phyloP scores from a whole-genome alignment of 2,329 filamentous ascomycete species.

The Colletotrichum sp. region DNA sequence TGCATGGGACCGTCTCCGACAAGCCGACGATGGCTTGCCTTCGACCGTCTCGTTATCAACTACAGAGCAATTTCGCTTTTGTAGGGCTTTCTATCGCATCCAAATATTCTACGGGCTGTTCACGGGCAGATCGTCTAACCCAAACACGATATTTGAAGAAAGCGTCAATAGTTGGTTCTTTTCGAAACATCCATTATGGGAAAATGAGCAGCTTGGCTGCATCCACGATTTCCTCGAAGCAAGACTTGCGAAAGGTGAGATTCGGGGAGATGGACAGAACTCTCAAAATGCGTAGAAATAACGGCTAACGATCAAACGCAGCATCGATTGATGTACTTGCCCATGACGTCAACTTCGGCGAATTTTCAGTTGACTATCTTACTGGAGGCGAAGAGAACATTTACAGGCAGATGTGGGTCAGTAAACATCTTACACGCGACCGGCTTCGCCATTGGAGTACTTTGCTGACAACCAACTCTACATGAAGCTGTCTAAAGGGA shows the following conservation, averaged over 20 bases:
- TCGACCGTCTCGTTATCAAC: neutral
- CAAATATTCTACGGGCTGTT: neutral
- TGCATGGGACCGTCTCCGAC: neutral
- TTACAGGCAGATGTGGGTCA: neutral
- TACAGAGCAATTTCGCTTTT: neutral
- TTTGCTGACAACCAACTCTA: neutral
- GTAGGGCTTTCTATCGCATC: neutral
- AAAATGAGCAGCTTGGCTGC: neutral
- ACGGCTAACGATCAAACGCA: neutral
- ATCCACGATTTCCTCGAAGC: neutral
- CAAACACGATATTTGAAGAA: neutral
- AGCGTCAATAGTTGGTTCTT: neutral
- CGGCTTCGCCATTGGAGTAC: neutral
- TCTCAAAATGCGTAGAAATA: neutral
- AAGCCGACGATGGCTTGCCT: neutral
- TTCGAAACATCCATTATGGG: neutral
- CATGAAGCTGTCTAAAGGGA: neutral
- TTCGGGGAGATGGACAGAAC: rapidly evolving
- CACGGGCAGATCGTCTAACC: neutral
- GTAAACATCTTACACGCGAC: neutral
- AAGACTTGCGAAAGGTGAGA: neutral
- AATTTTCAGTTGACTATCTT: neutral
- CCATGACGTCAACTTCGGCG: neutral
- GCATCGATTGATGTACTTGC: neutral
- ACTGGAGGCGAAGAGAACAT: neutral